Percentiles rank a stretch among this genome's conserved stretches.
Evolutionary conservation across 83 land plant species (phyloP).

Genomic region (Thuja plicata): DNA sequence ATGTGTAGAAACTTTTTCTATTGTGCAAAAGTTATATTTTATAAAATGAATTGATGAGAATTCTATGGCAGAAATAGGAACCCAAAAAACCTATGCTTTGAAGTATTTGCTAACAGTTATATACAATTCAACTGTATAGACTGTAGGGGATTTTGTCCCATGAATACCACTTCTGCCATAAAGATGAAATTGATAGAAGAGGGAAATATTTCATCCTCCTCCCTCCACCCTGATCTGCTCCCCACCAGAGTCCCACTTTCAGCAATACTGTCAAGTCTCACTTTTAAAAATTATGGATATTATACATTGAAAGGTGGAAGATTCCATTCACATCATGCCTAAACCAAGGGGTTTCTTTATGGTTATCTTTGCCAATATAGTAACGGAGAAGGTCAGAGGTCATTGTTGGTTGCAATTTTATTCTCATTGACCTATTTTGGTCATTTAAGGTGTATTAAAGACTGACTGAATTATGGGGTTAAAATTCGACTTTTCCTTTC

Average conservation of each 20-base stretch:
- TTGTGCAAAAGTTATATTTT: background rate
- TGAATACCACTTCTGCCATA: background rate
- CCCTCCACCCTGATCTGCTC: background rate
- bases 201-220: background rate
- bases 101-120: background rate
- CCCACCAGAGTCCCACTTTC: background rate
- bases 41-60: background rate
- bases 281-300: background rate
- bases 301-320: background rate
- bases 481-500: no score
- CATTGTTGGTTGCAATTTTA: background rate
- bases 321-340: background rate
- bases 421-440: background rate
- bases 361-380: background rate
- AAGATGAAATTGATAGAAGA: background rate
- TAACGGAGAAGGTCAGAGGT: background rate
- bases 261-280: background rate
- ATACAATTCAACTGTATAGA: background rate
- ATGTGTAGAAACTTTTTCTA: background rate
- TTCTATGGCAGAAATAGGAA: background rate
- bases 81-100: background rate
- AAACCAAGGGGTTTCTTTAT: background rate
- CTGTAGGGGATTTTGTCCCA: background rate
- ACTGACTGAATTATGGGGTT: no score
- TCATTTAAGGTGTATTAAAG: background rate